A percentile compares a stretch with the other conserved stretches of the same genome.
Evolutionary conservation across 2,329 filamentous ascomycete genomes (phyloP).

Genomic region (Sclerotiophoma versabilis): DNA sequence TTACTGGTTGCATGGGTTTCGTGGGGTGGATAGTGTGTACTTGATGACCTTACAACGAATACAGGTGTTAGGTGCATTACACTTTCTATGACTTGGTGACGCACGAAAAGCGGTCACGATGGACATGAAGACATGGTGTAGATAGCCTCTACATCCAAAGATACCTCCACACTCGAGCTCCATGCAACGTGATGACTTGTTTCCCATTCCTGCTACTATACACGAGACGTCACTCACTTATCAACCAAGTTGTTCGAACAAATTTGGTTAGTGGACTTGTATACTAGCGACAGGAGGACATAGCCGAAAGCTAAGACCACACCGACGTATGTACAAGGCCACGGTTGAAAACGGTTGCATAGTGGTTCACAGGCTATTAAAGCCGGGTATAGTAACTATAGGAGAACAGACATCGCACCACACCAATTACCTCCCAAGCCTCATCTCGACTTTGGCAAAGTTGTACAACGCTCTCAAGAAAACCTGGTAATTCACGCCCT

Average conservation of each 20-base stretch:
- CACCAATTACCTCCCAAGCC: conserved; percentile 68
- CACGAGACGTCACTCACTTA: no score
- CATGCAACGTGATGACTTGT: conserved; percentile 3
- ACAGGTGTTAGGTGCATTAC: conserved; percentile 50
- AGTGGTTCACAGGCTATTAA: neutral
- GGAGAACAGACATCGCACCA: neutral
- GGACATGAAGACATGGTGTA: conserved; percentile 42
- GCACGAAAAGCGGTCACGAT: conserved; percentile 38
- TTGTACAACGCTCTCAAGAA: conserved; percentile 86
- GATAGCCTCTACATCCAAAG: conserved; percentile 42
- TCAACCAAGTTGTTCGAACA: no score
- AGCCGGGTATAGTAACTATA: conserved; percentile 28
- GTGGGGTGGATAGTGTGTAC: conserved; percentile 49
- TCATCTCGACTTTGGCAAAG: conserved; percentile 87
- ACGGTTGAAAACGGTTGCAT: neutral
- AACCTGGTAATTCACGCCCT: conserved; percentile 89
- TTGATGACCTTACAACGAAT: conserved; percentile 50
- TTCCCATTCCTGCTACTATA: no score
- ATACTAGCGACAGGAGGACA: no score
- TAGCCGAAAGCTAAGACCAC: no score
- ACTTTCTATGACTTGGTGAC: conserved; percentile 41
- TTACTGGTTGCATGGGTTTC: conserved; percentile 51
- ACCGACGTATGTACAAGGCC: neutral
- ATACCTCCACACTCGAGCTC: conserved; percentile 32
- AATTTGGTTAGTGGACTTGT: no score